A percentile compares a stretch with the other conserved stretches of the same genome.
These are phyloP conservation scores for Aspergillus proliferans DNA, from an alignment of 2,329 filamentous ascomycete species.

Conservation along the genomic window DNA sequence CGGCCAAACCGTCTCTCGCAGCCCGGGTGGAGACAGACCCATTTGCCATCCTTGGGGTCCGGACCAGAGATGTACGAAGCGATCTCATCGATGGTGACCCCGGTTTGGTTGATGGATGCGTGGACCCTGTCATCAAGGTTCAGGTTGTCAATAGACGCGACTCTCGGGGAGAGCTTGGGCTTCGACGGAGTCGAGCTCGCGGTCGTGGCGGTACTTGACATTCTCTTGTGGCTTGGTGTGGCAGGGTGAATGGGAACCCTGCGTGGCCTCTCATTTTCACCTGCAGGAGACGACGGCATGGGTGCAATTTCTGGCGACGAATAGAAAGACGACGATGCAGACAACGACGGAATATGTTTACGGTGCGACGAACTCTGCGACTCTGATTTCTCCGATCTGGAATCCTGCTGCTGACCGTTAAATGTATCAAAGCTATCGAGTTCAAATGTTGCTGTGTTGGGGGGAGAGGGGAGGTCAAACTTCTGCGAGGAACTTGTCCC, in stretches of 20 bases:
- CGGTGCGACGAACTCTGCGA: constrained; percentile 32
- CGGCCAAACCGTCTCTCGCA: constrained; percentile 91
- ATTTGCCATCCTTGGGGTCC: constrained; percentile 68
- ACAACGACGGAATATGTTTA: constrained; percentile 32
- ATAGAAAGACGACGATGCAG: constrained; percentile 46
- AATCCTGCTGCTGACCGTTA: constrained; percentile 49
- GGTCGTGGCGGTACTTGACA: constrained; percentile 12
- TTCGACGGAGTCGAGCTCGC: constrained; percentile 22
- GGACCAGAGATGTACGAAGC: constrained; percentile 67
- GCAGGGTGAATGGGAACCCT: constrained; percentile 27
- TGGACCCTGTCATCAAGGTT: constrained; percentile 52
- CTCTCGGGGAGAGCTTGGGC: constrained; percentile 35
- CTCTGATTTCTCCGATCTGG: constrained; percentile 22
- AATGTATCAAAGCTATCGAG: constrained; percentile 45
- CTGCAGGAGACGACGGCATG: constrained; percentile 23
- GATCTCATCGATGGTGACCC: constrained; percentile 81
- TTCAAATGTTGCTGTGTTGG: constrained; percentile 46
- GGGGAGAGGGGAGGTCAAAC: constrained; percentile 50
- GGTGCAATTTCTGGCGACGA: constrained; percentile 50
- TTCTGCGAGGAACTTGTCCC: constrained; percentile 31
- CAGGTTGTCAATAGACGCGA: constrained; percentile 42
- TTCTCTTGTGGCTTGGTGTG: constrained; percentile 19
- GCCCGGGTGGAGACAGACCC: constrained; percentile 67
- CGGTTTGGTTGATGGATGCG: constrained; percentile 67
- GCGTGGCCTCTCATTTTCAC: constrained; percentile 17